These are phyloP conservation scores for Penicillium taxi DNA, from an alignment of 495 filamentous ascomycete genomes.

Conservation along the genomic window DNA sequence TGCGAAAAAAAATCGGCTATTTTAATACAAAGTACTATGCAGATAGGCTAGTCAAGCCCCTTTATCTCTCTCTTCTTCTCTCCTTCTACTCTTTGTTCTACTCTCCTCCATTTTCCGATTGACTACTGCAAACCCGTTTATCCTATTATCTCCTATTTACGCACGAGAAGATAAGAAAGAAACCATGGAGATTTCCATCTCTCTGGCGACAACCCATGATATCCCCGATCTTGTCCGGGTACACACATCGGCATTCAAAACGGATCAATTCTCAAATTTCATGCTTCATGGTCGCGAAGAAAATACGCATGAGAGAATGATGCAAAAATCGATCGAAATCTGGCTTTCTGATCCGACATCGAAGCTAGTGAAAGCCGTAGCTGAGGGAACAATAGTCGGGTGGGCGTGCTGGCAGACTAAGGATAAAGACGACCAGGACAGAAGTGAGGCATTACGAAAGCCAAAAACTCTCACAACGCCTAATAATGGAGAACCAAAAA, in stretches of 20 bases:
- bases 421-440: background rate
- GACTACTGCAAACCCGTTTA: background rate
- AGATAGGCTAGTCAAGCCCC: background rate
- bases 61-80: background rate
- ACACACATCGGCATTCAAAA: background rate
- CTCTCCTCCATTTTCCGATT: background rate
- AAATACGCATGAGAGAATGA: background rate
- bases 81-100: background rate
- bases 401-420: background rate
- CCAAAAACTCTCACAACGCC: background rate
- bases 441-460: background rate
- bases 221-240: background rate
- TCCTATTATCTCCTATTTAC: background rate
- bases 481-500: background rate
- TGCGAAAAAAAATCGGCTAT: background rate
- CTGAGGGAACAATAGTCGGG: background rate
- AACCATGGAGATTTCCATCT: background rate
- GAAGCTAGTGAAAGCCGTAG: conserved; percentile 1
- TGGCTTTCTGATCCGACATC: conserved; percentile 1
- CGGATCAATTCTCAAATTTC: background rate
- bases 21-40: background rate
- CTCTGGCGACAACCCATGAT: background rate
- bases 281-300: background rate
- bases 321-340: background rate
- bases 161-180: background rate